These are phyloP conservation scores for Solanum hybrid DNA, from an alignment of 305 asterid species.

Conservation along the genomic window DNA sequence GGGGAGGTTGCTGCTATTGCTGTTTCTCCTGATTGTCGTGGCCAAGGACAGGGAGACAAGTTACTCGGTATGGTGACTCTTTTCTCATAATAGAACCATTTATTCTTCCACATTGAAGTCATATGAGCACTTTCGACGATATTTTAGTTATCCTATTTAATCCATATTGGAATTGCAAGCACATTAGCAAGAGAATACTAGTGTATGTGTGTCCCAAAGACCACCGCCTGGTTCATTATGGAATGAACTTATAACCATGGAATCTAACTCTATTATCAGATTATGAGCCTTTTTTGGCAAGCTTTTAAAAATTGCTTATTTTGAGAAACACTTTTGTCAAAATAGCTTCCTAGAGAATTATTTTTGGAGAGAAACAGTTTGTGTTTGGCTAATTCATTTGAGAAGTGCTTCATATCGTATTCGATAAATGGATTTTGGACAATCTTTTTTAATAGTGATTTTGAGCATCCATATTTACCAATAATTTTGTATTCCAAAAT, in stretches of 20 bases:
- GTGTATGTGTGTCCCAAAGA: neutral
- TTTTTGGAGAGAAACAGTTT: neutral
- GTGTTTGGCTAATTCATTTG: neutral
- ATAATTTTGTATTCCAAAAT: neutral
- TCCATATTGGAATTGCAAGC: neutral
- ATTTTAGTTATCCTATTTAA: neutral
- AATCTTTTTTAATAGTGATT: neutral
- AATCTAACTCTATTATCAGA: neutral
- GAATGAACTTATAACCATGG: neutral
- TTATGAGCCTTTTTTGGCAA: neutral
- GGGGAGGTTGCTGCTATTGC: constrained; percentile 98
- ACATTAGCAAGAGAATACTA: neutral
- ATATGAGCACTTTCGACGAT: neutral
- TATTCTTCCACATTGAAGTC: neutral
- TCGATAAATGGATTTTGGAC: neutral
- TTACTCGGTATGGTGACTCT: constrained; percentile 56
- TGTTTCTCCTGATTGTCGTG: constrained; percentile 96
- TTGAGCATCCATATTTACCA: neutral
- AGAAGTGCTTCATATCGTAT: neutral
- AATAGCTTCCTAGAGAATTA: neutral
- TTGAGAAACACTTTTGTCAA: neutral
- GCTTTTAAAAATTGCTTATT: neutral
- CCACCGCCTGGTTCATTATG: neutral
- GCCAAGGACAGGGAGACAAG: constrained; percentile 97
- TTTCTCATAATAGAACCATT: constrained; percentile 1